A percentile compares a stretch with the other conserved stretches of the same genome.
Conservation (phyloP, 2,329 filamentous ascomycete species). For the Ascochyta rabiei region DNA sequence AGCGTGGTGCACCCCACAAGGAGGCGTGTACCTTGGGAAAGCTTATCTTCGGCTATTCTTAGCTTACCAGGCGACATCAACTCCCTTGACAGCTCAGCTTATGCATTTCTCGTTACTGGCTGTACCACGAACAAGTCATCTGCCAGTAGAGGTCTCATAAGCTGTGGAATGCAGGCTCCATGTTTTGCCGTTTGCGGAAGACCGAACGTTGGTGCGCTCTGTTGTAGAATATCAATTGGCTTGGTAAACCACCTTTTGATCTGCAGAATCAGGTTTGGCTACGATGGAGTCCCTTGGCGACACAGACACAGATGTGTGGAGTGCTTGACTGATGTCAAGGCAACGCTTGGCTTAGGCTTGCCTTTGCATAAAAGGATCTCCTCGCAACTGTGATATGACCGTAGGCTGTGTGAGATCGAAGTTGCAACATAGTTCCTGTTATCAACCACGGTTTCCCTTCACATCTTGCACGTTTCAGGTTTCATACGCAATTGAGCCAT, state of each 20-base stretch:
- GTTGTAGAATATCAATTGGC: constrained; percentile 9
- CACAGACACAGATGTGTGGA: constrained; percentile 3
- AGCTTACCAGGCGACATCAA: background rate
- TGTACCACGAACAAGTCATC: constrained; percentile 11
- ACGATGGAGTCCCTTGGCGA: constrained; percentile 6
- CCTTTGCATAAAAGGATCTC: constrained; percentile 4
- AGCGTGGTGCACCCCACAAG: constrained; percentile 8
- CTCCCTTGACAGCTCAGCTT: constrained; percentile 5
- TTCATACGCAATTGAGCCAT: constrained; percentile 14
- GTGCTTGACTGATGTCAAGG: constrained; percentile 8
- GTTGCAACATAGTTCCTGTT: background rate
- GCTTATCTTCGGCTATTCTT: constrained; percentile 14
- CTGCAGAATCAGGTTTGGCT: background rate
- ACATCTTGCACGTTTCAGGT: background rate
- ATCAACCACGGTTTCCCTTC: background rate
- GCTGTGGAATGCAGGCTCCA: constrained; percentile 7
- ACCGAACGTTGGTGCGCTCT: background rate
- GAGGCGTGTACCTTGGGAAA: background rate
- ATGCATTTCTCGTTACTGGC: constrained; percentile 8
- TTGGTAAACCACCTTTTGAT: background rate
- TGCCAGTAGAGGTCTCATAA: background rate
- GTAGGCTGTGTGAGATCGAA: background rate
- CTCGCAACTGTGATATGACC: background rate
- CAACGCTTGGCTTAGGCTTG: constrained; percentile 4
- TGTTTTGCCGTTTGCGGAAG: constrained; percentile 1